Evolutionary conservation across 2,329 filamentous ascomycete genomes (phyloP).

Genomic region (Neopestalotiopsis clavispora): DNA sequence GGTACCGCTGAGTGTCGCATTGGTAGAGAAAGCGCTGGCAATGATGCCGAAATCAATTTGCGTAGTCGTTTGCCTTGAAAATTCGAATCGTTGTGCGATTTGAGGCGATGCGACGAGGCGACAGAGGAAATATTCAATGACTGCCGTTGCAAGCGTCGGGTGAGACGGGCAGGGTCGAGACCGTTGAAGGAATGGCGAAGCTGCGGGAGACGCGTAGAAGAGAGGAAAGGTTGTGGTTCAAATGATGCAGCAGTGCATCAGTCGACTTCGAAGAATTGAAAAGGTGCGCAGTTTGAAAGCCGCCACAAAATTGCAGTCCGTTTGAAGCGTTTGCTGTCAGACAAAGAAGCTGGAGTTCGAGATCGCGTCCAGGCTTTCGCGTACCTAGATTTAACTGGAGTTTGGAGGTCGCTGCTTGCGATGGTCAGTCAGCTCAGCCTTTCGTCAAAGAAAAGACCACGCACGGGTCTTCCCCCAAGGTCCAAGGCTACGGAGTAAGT

Average conservation of each 20-base stretch:
- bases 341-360: background rate
- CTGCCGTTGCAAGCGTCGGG: background rate
- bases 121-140: background rate
- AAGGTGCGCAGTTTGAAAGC: background rate
- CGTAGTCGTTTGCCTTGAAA: background rate
- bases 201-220: background rate
- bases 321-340: slow-evolving; percentile 3
- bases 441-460: background rate
- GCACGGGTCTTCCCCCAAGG: background rate
- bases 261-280: background rate
- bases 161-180: background rate
- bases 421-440: background rate
- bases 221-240: background rate
- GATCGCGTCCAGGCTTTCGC: slow-evolving; percentile 9
- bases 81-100: background rate
- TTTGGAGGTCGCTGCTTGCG: background rate
- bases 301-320: background rate
- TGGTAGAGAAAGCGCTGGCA: background rate
- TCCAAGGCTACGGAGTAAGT: background rate
- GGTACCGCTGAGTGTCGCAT: background rate
- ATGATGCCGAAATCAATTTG: background rate
- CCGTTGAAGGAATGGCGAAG: background rate
- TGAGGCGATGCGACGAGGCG: background rate
- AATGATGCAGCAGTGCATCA: background rate
- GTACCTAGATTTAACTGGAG: background rate